A percentile compares a stretch with the other conserved stretches of the same genome.
Evolutionary conservation across 192 early-diverging fungal species (phyloP).

Genomic region (Backusella tuberculispora): DNA sequence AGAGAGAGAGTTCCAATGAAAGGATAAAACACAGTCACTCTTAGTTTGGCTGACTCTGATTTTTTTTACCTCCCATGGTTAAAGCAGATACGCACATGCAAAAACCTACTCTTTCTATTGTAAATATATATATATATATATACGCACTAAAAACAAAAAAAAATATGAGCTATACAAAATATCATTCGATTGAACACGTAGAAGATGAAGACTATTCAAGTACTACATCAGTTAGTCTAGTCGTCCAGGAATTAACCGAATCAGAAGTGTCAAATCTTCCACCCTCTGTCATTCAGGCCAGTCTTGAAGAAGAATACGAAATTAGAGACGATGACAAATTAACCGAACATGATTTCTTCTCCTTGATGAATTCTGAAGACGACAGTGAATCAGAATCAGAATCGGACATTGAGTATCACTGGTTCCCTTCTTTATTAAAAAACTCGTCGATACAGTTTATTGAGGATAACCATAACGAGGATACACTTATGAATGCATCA

Average conservation of each 20-base stretch:
- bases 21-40: neutral
- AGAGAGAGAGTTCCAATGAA: no score
- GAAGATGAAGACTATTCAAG: neutral
- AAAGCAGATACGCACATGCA: neutral
- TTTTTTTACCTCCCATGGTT: neutral
- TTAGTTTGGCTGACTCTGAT: constrained; percentile 13
- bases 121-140: neutral
- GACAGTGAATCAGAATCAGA: neutral
- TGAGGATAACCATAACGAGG: neutral
- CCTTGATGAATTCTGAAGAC: neutral
- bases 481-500: neutral
- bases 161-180: constrained; percentile 1
- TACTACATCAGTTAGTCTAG: neutral
- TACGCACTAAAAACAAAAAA: neutral
- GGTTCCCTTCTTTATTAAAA: constrained; percentile 24
- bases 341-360: constrained; percentile 9
- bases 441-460: constrained; percentile 13
- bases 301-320: neutral
- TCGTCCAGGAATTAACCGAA: constrained; percentile 16
- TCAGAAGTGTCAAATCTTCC: neutral
- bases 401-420: constrained; percentile 17
- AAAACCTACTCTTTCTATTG: neutral
- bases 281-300: constrained; percentile 11
- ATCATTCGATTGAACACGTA: neutral
- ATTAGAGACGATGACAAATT: constrained; percentile 3